Evolutionary conservation across 2,329 filamentous ascomycete species (phyloP).

Genomic region (Pseudovirgaria hyperparasitica): DNA sequence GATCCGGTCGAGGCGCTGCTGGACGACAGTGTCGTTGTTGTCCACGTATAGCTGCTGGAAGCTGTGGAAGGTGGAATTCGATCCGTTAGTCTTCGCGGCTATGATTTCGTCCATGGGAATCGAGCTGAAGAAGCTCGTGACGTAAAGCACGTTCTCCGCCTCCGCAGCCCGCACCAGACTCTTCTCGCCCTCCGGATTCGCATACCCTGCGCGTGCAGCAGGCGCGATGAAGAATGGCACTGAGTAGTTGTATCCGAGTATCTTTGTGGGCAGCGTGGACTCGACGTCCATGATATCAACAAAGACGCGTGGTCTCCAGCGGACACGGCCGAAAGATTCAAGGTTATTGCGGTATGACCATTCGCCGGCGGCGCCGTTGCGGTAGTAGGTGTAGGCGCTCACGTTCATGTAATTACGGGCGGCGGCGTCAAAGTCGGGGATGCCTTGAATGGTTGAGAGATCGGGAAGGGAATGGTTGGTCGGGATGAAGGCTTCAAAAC

Average conservation of each 20-base stretch:
- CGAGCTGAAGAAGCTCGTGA: slow-evolving; percentile 25
- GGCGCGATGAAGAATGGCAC: slow-evolving; percentile 44
- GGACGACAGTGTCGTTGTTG: slow-evolving; percentile 17
- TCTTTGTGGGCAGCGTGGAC: slow-evolving; percentile 32
- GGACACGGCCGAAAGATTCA: slow-evolving; percentile 39
- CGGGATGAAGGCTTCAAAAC: too few species aligned
- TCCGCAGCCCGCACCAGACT: slow-evolving; percentile 39
- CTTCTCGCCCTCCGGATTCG: slow-evolving; percentile 33
- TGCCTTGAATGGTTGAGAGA: slow-evolving; percentile 34
- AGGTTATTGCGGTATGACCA: slow-evolving; percentile 45
- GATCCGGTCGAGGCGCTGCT: slow-evolving; percentile 17
- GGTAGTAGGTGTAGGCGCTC: slow-evolving; percentile 43
- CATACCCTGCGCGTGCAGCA: slow-evolving; percentile 25
- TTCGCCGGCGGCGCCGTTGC: slow-evolving; percentile 42
- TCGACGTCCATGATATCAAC: slow-evolving; percentile 35
- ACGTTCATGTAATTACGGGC: slow-evolving; percentile 36
- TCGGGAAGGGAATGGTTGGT: too few species aligned
- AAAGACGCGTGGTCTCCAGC: slow-evolving; percentile 36
- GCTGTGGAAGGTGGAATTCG: slow-evolving; percentile 27
- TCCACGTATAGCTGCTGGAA: slow-evolving; percentile 30
- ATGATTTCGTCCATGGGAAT: slow-evolving; percentile 21
- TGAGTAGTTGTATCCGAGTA: slow-evolving; percentile 41
- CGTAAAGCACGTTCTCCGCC: slow-evolving; percentile 38
- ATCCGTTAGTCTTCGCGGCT: slow-evolving; percentile 10
- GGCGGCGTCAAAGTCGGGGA: slow-evolving; percentile 43